Base-by-base conservation (phyloP, 139 green algal genomes). In the Micractinium sp. region DNA sequence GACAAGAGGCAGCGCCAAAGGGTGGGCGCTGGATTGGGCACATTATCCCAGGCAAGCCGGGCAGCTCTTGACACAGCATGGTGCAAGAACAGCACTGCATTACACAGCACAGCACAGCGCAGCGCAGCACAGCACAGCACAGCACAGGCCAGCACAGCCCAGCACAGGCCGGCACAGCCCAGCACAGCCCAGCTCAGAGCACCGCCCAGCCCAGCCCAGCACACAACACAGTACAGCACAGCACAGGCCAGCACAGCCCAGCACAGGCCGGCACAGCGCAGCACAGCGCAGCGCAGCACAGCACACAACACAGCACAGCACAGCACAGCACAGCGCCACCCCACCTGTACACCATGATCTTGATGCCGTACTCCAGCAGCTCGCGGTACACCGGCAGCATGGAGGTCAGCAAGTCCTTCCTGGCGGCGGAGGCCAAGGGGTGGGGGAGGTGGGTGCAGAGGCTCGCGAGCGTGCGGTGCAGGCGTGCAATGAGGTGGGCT, bases 311-410 rank as follows among this genome's bases (percentile, higher is more conserved):
- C 47, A 56, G 47, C 47, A 9, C 47, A 56, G 47, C 47, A 56
- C 9, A 56, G 7, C 47, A 56, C 47, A 56, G 47, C 47, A 9
- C 47, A 56, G 47, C 47, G 47, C 47, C 47, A 56, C 27, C 69
- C 69, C 69, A 53, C 74, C 74, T 91, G 90, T 93, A 97, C 29
- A 97, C 90, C 66, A 96, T 92, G 15, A 97, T 94, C 66, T 90
- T 47, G 15, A 97, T 78, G 16, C 82, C 79, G 0, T 85, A 61
- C 5, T 85, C 18, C n/a, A 97, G 87, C 82, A 95, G 92, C 35
- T 92, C n/a, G 22, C 80, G 36, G 78, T 94, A 97, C 33, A 90
- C 66, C 0, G 94, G 95, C 90, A 98, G 90, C 92, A 97, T 95
- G 79, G 87, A 94, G 23, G 85, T 85, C 74, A 96, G 92, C 66